Base-by-base conservation (phyloP, 345 rosid species). In the Ricinus communis region DNA sequence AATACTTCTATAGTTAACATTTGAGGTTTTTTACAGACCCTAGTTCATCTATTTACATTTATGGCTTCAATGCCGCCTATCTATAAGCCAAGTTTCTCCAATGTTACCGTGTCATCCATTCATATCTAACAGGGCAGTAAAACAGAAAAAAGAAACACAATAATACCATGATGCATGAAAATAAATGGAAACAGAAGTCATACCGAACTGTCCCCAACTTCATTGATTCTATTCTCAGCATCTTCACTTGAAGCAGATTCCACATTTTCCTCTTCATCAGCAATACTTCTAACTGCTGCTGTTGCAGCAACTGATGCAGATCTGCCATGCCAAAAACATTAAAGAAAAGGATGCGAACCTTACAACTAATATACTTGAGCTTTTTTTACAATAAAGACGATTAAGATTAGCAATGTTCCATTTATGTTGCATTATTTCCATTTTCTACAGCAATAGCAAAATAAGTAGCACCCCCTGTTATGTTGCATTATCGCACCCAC, bases 181-280 rank as follows among this genome's bases (percentile, higher is more conserved):
- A n/a, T n/a, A n/a, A 49, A 55, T 50, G 22, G 61, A 46, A 80
- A 28, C 43, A 30, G 71, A 65, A 74, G 76, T 61, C 87, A 74
- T 86, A 94, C 96, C 85, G 88, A 88, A 80, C 85, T 81, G 76
- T 82, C 82, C 56, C 75, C 83, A 71, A 76, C 79, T 71, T 84
- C 87, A 76, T 87, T 82, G 50, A 70, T 76, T 66, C 25, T 82
- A 76, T 79, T 80, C 62, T 79, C 85, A 49, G 76, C 85, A 75
- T 87, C 97, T 73, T 90, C 91, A 74, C 97, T 90, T 69, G 99
- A 90, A 80, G 89, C 89, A 72, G 93, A 86, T 70, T 87, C 93
- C 53, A 87, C 82, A 73, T 85, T 81, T 52, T 90, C 97, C 62
- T 86, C 96, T 50, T 80, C 89, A 74, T 66, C 87, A 69, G 76